Evolutionary conservation across 164 flowering plant genomes (phyloP).

Genomic region (Paratinospora sagittata): DNA sequence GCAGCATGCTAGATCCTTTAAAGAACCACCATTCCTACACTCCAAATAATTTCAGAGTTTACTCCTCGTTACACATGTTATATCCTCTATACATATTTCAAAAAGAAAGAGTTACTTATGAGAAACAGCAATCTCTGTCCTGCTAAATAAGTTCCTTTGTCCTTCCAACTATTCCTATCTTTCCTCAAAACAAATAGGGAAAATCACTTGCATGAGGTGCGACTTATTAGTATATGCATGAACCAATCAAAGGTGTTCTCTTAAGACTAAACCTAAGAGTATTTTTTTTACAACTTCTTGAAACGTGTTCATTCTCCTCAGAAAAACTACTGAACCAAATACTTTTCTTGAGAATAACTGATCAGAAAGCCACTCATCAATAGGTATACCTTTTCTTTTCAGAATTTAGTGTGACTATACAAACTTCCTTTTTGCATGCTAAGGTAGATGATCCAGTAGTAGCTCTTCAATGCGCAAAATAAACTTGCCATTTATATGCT

Average conservation of each 20-base stretch:
- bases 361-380: not conserved
- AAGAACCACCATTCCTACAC: not conserved
- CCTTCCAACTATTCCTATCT: not conserved
- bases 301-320: not conserved
- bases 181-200: not conserved
- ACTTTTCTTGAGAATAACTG: not conserved
- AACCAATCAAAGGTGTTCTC: not conserved
- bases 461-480: not conserved
- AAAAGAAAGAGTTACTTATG: not conserved
- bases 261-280: no score
- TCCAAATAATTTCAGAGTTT: not conserved
- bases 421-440: not conserved
- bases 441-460: not conserved
- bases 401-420: not conserved
- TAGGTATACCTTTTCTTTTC: not conserved
- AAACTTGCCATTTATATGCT: not conserved
- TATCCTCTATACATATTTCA: not conserved
- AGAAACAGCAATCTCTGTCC: not conserved
- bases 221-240: not conserved
- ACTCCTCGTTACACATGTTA: not conserved
- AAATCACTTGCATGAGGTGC: not conserved
- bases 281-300: no score
- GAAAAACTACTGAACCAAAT: not conserved
- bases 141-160: not conserved
- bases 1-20: not conserved